Evolutionary conservation across 495 filamentous ascomycete species (phyloP).

Genomic region (Haplographium delicatum): DNA sequence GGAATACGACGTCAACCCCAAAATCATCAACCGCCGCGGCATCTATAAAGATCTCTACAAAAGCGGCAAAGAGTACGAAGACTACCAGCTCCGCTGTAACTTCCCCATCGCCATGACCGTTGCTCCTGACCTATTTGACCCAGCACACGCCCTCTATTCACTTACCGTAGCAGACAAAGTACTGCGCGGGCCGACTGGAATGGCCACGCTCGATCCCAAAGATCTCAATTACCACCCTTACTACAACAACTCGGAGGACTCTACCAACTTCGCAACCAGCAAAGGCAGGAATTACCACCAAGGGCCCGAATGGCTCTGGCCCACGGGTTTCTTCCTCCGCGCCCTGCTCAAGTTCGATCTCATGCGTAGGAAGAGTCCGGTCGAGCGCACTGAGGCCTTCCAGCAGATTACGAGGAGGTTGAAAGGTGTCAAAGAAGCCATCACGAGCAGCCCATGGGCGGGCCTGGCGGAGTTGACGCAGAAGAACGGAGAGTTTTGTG

Average conservation of each 20-base stretch:
- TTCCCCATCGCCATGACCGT: slow-evolving; percentile 96
- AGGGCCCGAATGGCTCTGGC: slow-evolving; percentile 99
- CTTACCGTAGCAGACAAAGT: slow-evolving; percentile 72
- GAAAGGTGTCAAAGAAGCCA: slow-evolving; percentile 72
- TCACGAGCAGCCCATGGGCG: slow-evolving; percentile 76
- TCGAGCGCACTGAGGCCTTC: slow-evolving; percentile 74
- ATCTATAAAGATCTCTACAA: slow-evolving; percentile 97
- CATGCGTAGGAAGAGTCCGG: slow-evolving; percentile 54
- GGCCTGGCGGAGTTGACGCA: slow-evolving; percentile 93
- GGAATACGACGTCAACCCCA: slow-evolving; percentile 73
- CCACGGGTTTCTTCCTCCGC: slow-evolving; percentile 87
- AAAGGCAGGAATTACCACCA: slow-evolving; percentile 98
- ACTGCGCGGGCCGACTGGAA: slow-evolving; percentile 82
- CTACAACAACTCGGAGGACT: slow-evolving; percentile 94
- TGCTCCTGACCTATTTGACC: slow-evolving; percentile 80
- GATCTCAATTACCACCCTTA: slow-evolving; percentile 90
- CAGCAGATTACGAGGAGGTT: slow-evolving; percentile 87
- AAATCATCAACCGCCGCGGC: slow-evolving; percentile 77
- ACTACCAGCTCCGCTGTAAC: slow-evolving; percentile 93
- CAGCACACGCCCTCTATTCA: slow-evolving; percentile 67
- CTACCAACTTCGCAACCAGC: slow-evolving; percentile 76
- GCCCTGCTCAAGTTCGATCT: slow-evolving; percentile 90
- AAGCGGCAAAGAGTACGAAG: slow-evolving; percentile 90
- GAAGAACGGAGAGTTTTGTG: slow-evolving; percentile 74
- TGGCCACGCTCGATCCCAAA: slow-evolving; percentile 89